These are phyloP conservation scores for Vachellia collinsii DNA, from an alignment of 306 rosid species.

Conservation along the genomic window DNA sequence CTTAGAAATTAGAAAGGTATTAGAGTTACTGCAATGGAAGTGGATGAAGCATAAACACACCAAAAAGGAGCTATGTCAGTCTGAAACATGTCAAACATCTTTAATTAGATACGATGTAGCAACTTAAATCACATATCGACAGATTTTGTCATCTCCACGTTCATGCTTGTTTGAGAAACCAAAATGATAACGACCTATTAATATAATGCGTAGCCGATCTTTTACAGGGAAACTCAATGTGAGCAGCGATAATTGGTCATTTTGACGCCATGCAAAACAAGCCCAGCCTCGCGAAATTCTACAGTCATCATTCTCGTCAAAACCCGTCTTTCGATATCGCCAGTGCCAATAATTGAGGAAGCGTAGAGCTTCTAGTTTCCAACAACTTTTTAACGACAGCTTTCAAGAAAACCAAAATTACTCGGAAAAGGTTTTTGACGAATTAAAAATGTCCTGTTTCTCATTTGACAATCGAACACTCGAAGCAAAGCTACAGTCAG, in stretches of 20 bases:
- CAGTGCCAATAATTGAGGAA: background rate
- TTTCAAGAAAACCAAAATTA: conserved; percentile 13
- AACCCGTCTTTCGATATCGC: background rate
- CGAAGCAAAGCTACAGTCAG: conserved; percentile 2
- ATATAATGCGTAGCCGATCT: background rate
- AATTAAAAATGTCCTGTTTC: background rate
- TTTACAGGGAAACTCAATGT: background rate
- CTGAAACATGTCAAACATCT: background rate
- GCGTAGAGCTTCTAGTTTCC: background rate
- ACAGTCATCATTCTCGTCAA: background rate
- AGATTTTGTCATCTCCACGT: background rate
- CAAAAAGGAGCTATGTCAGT: background rate
- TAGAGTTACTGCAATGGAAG: background rate
- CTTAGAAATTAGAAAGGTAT: background rate
- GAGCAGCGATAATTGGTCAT: background rate
- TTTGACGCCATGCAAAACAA: conserved; percentile 2
- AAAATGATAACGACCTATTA: background rate
- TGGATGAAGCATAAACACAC: background rate
- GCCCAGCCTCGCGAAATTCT: background rate
- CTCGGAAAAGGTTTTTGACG: background rate
- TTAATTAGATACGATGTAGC: background rate
- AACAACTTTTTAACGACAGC: background rate
- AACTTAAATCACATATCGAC: background rate
- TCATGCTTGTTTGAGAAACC: background rate
- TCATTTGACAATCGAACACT: background rate